phyloP scores from a whole-genome alignment of 2,329 filamentous ascomycete species.

The Ascomycota sp. region DNA sequence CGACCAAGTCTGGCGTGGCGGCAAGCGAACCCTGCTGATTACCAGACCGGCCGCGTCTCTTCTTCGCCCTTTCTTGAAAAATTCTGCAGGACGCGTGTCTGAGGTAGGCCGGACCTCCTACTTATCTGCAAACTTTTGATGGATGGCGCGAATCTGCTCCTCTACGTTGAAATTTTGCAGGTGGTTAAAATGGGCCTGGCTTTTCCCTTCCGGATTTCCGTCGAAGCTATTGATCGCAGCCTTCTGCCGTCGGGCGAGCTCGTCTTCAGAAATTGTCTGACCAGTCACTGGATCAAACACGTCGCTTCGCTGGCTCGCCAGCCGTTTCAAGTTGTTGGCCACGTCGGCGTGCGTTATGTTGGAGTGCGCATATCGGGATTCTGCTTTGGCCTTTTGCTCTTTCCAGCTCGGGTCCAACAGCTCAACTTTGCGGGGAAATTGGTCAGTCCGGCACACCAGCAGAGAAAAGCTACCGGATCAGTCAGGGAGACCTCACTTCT shows the following conservation, averaged over 20 bases:
- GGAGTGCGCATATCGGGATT: conserved; percentile 65
- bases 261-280: conserved; percentile 50
- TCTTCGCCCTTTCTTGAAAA: too few species aligned
- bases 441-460: conserved; percentile 12
- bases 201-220: conserved; percentile 40
- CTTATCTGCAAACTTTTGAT: conserved; percentile 29
- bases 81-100: too few species aligned
- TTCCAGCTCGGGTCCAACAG: conserved; percentile 88
- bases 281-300: conserved; percentile 63
- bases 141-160: conserved; percentile 56
- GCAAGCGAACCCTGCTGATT: too few species aligned
- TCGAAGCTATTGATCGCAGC: conserved; percentile 46
- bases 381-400: conserved; percentile 78
- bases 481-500: conserved; percentile 36
- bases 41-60: too few species aligned
- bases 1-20: not conserved
- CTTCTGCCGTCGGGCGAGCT: conserved; percentile 54
- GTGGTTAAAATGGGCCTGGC: conserved; percentile 29
- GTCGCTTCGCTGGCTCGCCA: conserved; percentile 73
- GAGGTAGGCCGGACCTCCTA: conserved; percentile 2
- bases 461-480: too few species aligned
- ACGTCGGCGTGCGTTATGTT: conserved; percentile 76
- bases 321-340: conserved; percentile 84
- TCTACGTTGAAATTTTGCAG: conserved; percentile 58
- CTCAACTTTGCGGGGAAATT: conserved; percentile 39